Evolutionary conservation across 164 flowering plant species (phyloP).

Genomic region (Hamamelis virginiana): DNA sequence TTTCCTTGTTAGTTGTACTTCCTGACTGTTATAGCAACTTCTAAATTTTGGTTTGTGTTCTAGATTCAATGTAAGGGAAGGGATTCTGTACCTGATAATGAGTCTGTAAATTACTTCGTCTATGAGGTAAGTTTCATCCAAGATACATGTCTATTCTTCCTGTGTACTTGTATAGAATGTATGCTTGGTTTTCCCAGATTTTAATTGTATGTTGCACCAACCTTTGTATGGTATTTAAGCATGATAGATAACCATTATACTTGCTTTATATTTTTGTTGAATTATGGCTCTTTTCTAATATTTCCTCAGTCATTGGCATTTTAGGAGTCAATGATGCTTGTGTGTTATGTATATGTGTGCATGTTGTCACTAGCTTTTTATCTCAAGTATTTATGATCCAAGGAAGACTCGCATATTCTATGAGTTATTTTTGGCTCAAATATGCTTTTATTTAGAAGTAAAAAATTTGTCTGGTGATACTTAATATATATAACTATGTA

Average conservation of each 20-base stretch:
- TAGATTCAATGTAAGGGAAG: conserved; percentile 89
- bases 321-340: background rate
- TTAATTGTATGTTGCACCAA: background rate
- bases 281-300: background rate
- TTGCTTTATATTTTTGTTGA: background rate
- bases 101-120: conserved; percentile 74
- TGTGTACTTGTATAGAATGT: background rate
- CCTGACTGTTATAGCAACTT: background rate
- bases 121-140: conserved; percentile 56
- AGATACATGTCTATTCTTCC: background rate
- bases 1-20: conserved; percentile 4
- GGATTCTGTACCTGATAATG: conserved; percentile 85
- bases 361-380: background rate
- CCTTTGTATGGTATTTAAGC: background rate
- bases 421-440: background rate
- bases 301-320: background rate
- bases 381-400: background rate
- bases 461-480: background rate
- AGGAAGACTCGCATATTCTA: background rate
- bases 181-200: too few relatives aligned
- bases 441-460: background rate
- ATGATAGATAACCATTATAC: background rate
- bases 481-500: background rate
- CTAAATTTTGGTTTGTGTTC: conserved; percentile 11
- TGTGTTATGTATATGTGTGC: background rate